Conservation (phyloP, 2,329 filamentous ascomycete genomes). For the Aphanoascus verrucosus region DNA sequence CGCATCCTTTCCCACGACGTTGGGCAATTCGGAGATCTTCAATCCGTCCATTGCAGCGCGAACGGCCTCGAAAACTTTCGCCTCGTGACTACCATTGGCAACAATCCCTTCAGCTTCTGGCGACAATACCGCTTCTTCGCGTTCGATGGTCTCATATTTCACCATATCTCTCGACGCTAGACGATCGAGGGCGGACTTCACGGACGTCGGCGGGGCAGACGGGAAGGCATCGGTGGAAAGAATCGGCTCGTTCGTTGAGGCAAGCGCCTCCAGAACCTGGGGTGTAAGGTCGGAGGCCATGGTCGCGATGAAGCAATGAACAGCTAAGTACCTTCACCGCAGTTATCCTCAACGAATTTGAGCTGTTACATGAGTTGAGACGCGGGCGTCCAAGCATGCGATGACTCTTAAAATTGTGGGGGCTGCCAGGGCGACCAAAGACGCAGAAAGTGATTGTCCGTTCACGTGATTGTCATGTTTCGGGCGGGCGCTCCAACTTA, state of each 20-base stretch:
- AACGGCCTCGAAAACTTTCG: conserved; percentile 67
- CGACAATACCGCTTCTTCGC: conserved; percentile 66
- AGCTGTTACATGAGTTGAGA: background rate
- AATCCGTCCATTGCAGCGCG: conserved; percentile 64
- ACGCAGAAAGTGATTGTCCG: background rate
- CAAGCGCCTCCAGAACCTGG: conserved; percentile 56
- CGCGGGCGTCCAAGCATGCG: background rate
- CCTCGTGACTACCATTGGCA: conserved; percentile 68
- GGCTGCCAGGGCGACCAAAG: background rate
- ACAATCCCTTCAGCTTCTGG: conserved; percentile 62
- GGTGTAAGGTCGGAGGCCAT: conserved; percentile 49
- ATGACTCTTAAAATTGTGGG: conserved; percentile 2
- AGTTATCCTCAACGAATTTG: background rate
- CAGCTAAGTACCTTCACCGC: background rate
- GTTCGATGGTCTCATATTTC: conserved; percentile 69
- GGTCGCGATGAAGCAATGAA: conserved; percentile 16
- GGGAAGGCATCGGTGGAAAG: conserved; percentile 62
- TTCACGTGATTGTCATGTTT: background rate
- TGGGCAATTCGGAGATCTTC: conserved; percentile 59
- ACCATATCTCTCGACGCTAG: conserved; percentile 79
- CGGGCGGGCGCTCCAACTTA: background rate
- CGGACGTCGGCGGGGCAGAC: conserved; percentile 50
- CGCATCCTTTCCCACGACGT: conserved; percentile 38
- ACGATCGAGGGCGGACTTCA: conserved; percentile 83
- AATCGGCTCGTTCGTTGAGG: conserved; percentile 50